Evolutionary conservation across 164 flowering plant species (phyloP).

Genomic region (Macadamia tetraphylla): DNA sequence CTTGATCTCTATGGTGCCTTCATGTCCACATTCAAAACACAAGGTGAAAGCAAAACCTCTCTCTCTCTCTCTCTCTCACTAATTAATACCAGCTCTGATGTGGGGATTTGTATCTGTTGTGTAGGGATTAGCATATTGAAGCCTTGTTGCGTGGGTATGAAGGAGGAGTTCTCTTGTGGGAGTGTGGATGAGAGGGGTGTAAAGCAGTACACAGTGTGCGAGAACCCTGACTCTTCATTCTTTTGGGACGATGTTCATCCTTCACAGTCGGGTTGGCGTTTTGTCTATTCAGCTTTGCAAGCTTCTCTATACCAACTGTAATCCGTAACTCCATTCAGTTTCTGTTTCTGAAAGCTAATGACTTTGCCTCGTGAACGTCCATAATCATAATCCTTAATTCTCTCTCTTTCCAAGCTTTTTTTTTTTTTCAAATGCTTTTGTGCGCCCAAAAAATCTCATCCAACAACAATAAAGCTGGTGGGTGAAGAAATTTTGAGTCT

Average conservation of each 20-base stretch:
- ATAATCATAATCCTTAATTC: too few species aligned
- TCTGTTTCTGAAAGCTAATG: too few species aligned
- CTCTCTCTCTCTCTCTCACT: too few species aligned
- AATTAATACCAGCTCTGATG: too few species aligned
- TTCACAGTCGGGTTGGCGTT: constrained; percentile 51
- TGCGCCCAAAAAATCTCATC: too few species aligned
- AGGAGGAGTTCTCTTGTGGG: constrained; percentile 29
- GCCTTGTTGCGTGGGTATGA: constrained; percentile 52
- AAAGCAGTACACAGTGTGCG: constrained; percentile 41
- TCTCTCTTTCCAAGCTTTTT: too few species aligned
- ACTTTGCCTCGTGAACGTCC: too few species aligned
- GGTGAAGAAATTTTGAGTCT: too few species aligned
- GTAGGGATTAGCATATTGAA: constrained; percentile 8
- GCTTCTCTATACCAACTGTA: constrained; percentile 7
- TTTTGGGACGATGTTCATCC: constrained; percentile 69
- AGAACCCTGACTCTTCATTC: constrained; percentile 32
- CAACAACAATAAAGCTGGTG: too few species aligned
- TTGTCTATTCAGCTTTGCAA: constrained; percentile 21
- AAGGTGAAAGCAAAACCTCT: constrained; percentile 3
- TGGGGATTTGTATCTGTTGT: too few species aligned
- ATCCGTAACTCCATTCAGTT: neutral
- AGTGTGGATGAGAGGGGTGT: constrained; percentile 30
- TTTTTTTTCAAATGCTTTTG: too few species aligned
- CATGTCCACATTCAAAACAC: constrained; percentile 31
- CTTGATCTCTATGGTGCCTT: constrained; percentile 55